A percentile compares a stretch with the other conserved stretches of the same genome.
Evolutionary conservation across 805 yeast species (phyloP).

Genomic region (Teunomyces lycoperdinae): DNA sequence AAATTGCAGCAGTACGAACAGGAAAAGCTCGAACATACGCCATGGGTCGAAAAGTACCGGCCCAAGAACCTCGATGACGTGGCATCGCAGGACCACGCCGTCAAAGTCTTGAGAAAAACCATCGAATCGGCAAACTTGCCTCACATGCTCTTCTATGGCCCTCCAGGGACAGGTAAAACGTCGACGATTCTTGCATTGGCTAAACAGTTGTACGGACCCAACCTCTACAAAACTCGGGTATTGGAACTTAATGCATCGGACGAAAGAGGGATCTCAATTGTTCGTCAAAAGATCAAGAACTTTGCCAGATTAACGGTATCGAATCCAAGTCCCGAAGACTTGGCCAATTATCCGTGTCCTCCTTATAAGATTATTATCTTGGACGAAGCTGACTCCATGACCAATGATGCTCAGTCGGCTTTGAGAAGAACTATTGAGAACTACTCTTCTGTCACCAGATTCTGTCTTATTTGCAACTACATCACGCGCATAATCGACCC

Average conservation of each 20-base stretch:
- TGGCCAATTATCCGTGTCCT: conserved; percentile 84
- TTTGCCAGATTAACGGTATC: conserved; percentile 86
- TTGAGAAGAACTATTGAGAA: conserved; percentile 92
- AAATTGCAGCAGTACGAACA: conserved; percentile 27
- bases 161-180: conserved; percentile 93
- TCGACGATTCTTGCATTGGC: conserved; percentile 85
- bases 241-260: conserved; percentile 87
- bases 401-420: conserved; percentile 94
- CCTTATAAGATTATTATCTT: conserved; percentile 90
- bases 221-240: conserved; percentile 63
- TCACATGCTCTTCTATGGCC: conserved; percentile 89
- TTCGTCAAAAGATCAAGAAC: conserved; percentile 78
- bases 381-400: conserved; percentile 98
- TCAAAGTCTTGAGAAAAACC: conserved; percentile 75
- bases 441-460: conserved; percentile 82
- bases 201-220: conserved; percentile 72
- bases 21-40: conserved; percentile 53
- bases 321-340: conserved; percentile 68
- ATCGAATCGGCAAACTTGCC: conserved; percentile 80
- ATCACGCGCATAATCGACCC: conserved; percentile 97
- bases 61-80: conserved; percentile 86
- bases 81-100: conserved; percentile 88
- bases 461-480: conserved; percentile 93
- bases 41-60: conserved; percentile 91
- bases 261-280: conserved; percentile 86